A percentile compares a stretch with the other conserved stretches of the same genome.
phyloP scores from a whole-genome alignment of 768 basidiomycete genomes.

The Dendrothele bispora region DNA sequence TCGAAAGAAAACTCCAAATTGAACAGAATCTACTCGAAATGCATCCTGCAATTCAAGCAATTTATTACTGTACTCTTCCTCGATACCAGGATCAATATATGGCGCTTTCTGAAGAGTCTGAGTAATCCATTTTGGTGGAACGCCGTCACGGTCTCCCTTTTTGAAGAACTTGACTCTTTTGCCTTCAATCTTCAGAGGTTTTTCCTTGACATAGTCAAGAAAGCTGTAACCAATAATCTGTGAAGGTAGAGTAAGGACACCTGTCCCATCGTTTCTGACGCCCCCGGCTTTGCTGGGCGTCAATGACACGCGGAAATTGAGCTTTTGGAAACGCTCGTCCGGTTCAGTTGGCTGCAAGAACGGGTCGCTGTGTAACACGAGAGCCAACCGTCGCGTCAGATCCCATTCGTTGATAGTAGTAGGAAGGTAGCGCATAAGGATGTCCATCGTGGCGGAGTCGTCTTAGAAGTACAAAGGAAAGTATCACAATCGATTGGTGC shows the following conservation, averaged over 20 bases:
- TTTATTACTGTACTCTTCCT: constrained; percentile 42
- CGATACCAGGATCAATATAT: constrained; percentile 54
- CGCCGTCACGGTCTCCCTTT: constrained; percentile 9
- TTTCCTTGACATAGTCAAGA: constrained; percentile 35
- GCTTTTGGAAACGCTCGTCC: constrained; percentile 30
- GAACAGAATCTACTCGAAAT: constrained; percentile 59
- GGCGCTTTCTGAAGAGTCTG: constrained; percentile 52
- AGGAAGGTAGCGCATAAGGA: constrained; percentile 37
- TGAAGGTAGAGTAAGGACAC: constrained; percentile 39
- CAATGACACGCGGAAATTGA: constrained; percentile 67
- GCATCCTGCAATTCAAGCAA: constrained; percentile 37
- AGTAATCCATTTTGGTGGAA: constrained; percentile 14
- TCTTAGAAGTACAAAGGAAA: no score
- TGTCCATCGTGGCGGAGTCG: constrained; percentile 38
- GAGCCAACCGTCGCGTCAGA: constrained; percentile 55
- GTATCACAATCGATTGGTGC: no score
- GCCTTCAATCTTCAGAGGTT: constrained; percentile 40
- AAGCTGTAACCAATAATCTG: constrained; percentile 44
- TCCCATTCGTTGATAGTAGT: constrained; percentile 49
- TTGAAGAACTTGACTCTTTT: constrained; percentile 42
- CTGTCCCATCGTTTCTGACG: constrained; percentile 57
- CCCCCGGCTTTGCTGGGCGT: constrained; percentile 41
- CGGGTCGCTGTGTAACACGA: constrained; percentile 55
- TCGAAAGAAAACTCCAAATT: constrained; percentile 64
- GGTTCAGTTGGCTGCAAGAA: constrained; percentile 39